Evolutionary conservation across 2,329 filamentous ascomycete species (phyloP), one percentile per base, ranked within the genome.

Genomic region (Epicoccum nigrum): DNA sequence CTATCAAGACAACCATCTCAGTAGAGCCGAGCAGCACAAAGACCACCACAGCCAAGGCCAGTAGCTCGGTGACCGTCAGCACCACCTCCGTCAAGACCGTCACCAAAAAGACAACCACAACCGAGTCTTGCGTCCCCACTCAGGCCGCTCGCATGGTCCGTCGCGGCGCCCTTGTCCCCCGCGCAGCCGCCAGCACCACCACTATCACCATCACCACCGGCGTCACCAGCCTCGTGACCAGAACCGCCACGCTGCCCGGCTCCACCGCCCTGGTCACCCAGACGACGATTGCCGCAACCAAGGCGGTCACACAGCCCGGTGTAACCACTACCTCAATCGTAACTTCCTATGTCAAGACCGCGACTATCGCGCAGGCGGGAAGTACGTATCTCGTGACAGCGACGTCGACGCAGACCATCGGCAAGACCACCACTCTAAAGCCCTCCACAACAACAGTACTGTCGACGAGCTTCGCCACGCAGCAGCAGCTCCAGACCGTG

Each of bases 81-180:
- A 51, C 46, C 2, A 59, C 56, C 2, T 66, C 60, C 1, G 47
- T 56, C n/a, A 68, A 69, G 41, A 67, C 57, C 4, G 58, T 58
- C 2, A 70, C 64, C 1, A 71, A 69, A 58, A 64, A 63, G 37
- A 62, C 64, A 0, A 70, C 65, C 2, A 59, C 58, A 13, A 68
- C 63, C 5, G 44, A 50, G 8, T 55, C 60, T 11, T 68, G 66
- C 45, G 60, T 67, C 9, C 66, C 69, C 11, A 69, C 67, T 27
- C 48, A 45, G 27, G 55, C 45, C 25, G 48, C 49, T 15, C 49
- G 25, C 11, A 46, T 61, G 38, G 34, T 59, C 11, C 56, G 58
- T 27, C 56, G 58, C 9, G 58, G 58, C 9, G 58, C 56, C 15
- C 19, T 61, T 13, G 41, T 61, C 13, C 54, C 58, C 17, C 58